Evolutionary conservation across 192 early-diverging fungal species (phyloP).

Genomic region (Gigaspora rosea): DNA sequence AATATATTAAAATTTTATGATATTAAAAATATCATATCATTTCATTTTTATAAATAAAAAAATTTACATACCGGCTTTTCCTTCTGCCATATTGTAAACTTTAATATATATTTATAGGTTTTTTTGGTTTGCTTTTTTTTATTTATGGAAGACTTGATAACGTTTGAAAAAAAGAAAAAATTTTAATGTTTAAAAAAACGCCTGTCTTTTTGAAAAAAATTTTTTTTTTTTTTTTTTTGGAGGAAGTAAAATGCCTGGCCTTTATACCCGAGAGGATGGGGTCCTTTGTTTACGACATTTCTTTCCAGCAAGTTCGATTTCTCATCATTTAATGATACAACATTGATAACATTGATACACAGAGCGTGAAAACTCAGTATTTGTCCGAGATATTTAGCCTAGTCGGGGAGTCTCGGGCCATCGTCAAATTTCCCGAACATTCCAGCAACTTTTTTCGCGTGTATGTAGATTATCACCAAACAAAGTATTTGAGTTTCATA

Average conservation of each 20-base stretch:
- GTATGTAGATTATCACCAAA: no score
- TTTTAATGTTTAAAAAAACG: neutral
- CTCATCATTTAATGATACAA: neutral
- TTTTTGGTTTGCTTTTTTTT: neutral
- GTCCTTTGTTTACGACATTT: neutral
- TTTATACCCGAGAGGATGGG: neutral
- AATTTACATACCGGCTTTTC: neutral
- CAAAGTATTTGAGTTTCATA: no score
- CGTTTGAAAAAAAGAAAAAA: neutral
- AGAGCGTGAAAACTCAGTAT: neutral
- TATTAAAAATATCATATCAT: neutral
- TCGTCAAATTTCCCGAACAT: slow-evolving; percentile 2
- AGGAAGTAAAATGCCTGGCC: neutral
- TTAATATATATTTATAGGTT: neutral
- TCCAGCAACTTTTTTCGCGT: neutral
- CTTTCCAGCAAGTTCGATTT: slow-evolving; percentile 6
- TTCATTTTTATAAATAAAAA: no score
- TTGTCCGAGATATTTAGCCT: neutral
- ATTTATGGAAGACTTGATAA: neutral
- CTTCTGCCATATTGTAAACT: neutral
- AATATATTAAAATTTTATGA: neutral
- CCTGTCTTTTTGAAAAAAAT: neutral
- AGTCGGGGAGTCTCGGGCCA: neutral
- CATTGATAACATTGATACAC: neutral
- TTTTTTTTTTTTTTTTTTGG: neutral